Base-by-base conservation (phyloP, 768 basidiomycete species). In the Asterophora lycoperdoides region DNA sequence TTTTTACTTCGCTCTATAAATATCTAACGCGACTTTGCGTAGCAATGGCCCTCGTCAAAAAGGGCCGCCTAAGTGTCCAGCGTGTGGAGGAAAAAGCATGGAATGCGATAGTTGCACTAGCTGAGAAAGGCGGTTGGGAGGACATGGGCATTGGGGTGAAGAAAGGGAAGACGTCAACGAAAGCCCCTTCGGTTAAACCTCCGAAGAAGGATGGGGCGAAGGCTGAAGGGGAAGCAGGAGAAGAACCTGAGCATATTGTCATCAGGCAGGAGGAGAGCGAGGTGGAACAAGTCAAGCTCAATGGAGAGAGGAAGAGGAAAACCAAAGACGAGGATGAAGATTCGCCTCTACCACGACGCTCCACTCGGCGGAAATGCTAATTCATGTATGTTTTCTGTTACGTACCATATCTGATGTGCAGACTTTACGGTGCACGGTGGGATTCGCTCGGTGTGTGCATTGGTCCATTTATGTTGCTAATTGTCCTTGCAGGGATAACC, bases 1-100 rank as follows among this genome's bases (percentile, higher is more conserved):
- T 38, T 29, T 30, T 30, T 41, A n/a, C 37, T 29, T 32, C 18
- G 23, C 6, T 23, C 23, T 6, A 23, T 3, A 6, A 23, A 28
- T 26, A 15, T 51, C 23, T 23, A 19, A 44, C 29, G 46, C 35
- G 32, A 39, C 48, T 39, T n/a, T 15, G 35, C 38, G 3, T 32
- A 85, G 86, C 60, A 8, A 94, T 93, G 90, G 77, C 84, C 42
- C 70, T 97, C 17, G 76, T 95, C 11, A 85, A 75, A 10, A 77
- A 87, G 14, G 91, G 93, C 3, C 72, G 93, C 45, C 74, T 96
- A 36, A 94, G 91, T 60, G 92, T 97, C 1, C 93, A 97, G 65
- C 77, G 81, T 4, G 91, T 93, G 0, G 69, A 75, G 18, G 69
- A 77, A 49, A 70, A 64, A 8, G 83, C 89, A 3, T 95, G 84